Percentiles rank a stretch among this genome's conserved stretches.
phyloP scores from a whole-genome alignment of 2,329 filamentous ascomycete genomes.

The Metarhizium anisopliae region DNA sequence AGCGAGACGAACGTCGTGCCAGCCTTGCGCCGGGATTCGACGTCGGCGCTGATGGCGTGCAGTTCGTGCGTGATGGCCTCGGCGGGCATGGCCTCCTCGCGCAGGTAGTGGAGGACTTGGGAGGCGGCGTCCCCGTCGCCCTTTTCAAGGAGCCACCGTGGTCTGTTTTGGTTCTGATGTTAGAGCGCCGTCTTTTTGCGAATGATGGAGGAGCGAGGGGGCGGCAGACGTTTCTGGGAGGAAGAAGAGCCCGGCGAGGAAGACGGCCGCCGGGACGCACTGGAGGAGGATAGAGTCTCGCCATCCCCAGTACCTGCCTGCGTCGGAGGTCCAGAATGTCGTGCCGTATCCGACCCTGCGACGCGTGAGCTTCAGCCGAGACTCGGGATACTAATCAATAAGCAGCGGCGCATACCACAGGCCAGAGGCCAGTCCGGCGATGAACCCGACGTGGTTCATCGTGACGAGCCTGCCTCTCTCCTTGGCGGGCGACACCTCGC shows the following conservation, averaged over 20 bases:
- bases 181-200: neutral
- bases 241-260: conserved; percentile 40
- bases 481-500: conserved; percentile 44
- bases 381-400: neutral
- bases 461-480: conserved; percentile 48
- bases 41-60: conserved; percentile 34
- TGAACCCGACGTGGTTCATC: conserved; percentile 50
- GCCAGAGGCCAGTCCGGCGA: conserved; percentile 42
- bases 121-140: conserved; percentile 33
- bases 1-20: conserved; percentile 13
- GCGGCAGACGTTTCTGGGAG: conserved; percentile 42
- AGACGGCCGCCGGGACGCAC: conserved; percentile 40
- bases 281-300: conserved; percentile 42
- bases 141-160: conserved; percentile 49
- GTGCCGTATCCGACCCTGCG: conserved; percentile 46
- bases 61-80: conserved; percentile 33
- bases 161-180: conserved; percentile 17
- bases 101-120: conserved; percentile 36
- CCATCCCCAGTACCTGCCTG: conserved; percentile 41
- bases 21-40: conserved; percentile 24
- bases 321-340: conserved; percentile 39
- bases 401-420: conserved; percentile 36
- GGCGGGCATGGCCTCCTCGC: conserved; percentile 30
- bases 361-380: too few species aligned
- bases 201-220: neutral